A percentile compares a stretch with the other conserved stretches of the same genome.
Conservation (phyloP, 768 basidiomycete species). For the Mycena albidolilacea region DNA sequence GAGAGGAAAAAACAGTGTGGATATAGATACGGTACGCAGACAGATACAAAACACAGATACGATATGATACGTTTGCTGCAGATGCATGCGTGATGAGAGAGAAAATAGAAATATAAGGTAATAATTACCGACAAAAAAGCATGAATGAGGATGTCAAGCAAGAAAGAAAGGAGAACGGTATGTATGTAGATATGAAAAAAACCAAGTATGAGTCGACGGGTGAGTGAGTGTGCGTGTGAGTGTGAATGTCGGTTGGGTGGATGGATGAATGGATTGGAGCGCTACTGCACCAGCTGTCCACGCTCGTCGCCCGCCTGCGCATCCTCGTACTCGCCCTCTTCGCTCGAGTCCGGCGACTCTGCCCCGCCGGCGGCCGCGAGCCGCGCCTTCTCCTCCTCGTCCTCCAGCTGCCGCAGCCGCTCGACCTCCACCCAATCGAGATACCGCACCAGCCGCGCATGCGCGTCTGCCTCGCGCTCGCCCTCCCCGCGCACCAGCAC, state of each 20-base stretch:
- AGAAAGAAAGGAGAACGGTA: not conserved
- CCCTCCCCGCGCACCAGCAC: conserved; percentile 37
- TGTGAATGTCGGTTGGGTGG: not conserved
- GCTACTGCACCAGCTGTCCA: not conserved
- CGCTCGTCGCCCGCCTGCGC: conserved; percentile 13
- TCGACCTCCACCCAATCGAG: conserved; percentile 32
- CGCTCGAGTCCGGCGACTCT: conserved; percentile 5
- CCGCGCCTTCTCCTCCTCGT: conserved; percentile 1
- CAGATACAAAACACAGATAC: conserved; percentile 9
- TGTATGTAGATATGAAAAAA: not conserved
- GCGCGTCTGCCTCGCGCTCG: conserved; percentile 34
- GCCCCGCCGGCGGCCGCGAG: not conserved
- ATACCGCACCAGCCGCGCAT: conserved; percentile 26
- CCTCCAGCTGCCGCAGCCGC: conserved; percentile 25
- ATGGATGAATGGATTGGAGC: not conserved
- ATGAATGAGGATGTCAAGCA: too few species aligned
- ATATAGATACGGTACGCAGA: not conserved
- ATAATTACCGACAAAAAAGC: too few species aligned
- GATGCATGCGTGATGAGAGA: not conserved
- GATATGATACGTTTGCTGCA: not conserved
- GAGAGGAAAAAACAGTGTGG: not conserved
- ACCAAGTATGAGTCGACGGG: not conserved
- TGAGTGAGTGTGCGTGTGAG: not conserved
- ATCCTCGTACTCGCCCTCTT: conserved; percentile 24
- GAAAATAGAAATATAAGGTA: not conserved